These are phyloP conservation scores for Kodamaea lidongshanica DNA, from an alignment of 805 yeast species.

Conservation along the genomic window DNA sequence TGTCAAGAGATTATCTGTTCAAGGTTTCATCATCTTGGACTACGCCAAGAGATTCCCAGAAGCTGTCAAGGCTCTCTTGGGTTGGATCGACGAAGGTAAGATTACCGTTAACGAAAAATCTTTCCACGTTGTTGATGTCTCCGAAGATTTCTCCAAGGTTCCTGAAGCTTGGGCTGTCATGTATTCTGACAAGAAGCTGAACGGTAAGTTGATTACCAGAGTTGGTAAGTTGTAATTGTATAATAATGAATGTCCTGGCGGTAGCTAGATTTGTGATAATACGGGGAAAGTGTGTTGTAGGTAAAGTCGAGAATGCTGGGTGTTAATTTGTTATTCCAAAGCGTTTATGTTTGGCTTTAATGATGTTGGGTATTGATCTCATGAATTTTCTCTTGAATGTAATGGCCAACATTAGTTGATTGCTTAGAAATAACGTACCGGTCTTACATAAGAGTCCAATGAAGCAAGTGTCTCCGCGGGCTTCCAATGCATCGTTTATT, in stretches of 20 bases:
- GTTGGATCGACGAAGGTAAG: slow-evolving; percentile 36
- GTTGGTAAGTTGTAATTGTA: slow-evolving; percentile 13
- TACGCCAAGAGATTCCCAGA: slow-evolving; percentile 29
- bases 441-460: no score
- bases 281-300: no score
- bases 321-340: no score
- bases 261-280: no score
- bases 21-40: slow-evolving; percentile 51
- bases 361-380: no score
- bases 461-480: no score
- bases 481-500: no score
- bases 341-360: no score
- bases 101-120: slow-evolving; percentile 24
- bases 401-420: no score
- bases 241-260: not conserved
- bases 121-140: slow-evolving; percentile 14
- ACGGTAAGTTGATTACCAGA: slow-evolving; percentile 48
- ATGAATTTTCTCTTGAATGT: no score
- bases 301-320: no score
- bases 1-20: slow-evolving; percentile 44
- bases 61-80: slow-evolving; percentile 30
- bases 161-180: slow-evolving; percentile 45
- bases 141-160: slow-evolving; percentile 32
- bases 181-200: slow-evolving; percentile 38
- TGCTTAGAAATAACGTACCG: no score